phyloP scores from a whole-genome alignment of 495 filamentous ascomycete species.

The Trichoderma orchidacearum region DNA sequence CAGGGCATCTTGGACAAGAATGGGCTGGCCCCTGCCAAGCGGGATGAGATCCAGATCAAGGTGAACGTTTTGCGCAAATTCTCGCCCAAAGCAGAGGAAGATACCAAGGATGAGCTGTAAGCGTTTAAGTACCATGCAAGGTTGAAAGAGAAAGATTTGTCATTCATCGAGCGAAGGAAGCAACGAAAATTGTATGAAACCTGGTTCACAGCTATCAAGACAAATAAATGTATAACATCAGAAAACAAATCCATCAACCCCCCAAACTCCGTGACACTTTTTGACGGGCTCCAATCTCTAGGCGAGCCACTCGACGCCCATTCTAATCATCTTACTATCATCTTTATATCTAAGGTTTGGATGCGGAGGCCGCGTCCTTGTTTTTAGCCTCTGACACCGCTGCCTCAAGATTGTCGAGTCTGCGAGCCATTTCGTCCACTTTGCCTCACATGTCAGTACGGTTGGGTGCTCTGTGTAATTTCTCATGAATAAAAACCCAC shows the following conservation, averaged over 20 bases:
- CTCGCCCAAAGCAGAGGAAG: conserved; percentile 22
- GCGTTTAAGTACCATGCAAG: conserved; percentile 1
- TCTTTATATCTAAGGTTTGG: conserved; percentile 7
- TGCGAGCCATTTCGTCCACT: conserved; percentile 95
- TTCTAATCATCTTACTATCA: not conserved
- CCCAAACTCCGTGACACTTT: conserved; percentile 14
- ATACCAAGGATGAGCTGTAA: conserved; percentile 59
- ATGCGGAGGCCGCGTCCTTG: conserved; percentile 15
- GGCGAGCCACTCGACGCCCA: not conserved
- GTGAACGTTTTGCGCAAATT: conserved; percentile 84
- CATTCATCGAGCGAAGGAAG: not conserved
- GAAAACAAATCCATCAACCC: not conserved
- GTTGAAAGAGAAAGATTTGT: not conserved
- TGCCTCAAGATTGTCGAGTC: conserved; percentile 76
- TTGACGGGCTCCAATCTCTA: conserved; percentile 1
- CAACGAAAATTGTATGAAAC: not conserved
- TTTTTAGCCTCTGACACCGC: conserved; percentile 44
- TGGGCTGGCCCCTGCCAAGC: conserved; percentile 69
- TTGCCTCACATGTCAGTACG: not conserved
- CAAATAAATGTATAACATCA: not conserved
- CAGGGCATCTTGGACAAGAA: conserved; percentile 74
- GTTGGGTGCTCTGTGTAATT: not conserved
- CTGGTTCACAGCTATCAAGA: not conserved
- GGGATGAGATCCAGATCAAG: conserved; percentile 76
- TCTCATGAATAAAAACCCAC: conserved; percentile 33